phyloP scores from a whole-genome alignment of 176 grass and related monocot species.

The Bromus sterilis region DNA sequence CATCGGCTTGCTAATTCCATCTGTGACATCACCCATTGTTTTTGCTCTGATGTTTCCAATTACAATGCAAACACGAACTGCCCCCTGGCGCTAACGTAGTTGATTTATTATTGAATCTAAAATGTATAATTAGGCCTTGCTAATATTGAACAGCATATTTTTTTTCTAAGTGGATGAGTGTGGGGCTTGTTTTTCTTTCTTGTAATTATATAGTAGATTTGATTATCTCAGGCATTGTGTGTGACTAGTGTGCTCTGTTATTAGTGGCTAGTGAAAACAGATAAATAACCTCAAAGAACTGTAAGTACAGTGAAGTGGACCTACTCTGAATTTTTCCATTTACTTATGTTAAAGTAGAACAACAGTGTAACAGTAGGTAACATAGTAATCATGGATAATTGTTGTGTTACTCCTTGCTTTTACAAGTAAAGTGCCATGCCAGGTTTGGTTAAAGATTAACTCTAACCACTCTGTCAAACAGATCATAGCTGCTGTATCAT shows the following conservation, averaged over 20 bases:
- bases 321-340: not conserved
- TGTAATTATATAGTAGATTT: not conserved
- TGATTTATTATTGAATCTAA: not conserved
- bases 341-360: not conserved
- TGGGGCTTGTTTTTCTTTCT: not conserved
- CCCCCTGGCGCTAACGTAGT: not conserved
- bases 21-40: not conserved
- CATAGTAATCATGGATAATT: not conserved
- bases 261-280: not conserved
- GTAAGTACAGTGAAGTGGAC: not conserved
- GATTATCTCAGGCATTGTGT: not conserved
- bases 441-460: not conserved
- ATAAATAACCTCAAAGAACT: constrained; percentile 3
- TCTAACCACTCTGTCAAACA: constrained; percentile 28
- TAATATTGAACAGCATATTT: not conserved
- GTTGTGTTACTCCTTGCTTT: not conserved
- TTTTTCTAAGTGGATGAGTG: not conserved
- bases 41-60: too few relatives aligned
- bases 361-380: not conserved
- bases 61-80: too few relatives aligned
- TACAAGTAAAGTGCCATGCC: not conserved
- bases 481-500: constrained; percentile 72
- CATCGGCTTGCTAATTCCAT: not conserved
- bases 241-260: not conserved
- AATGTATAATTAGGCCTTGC: not conserved